These are phyloP conservation scores for Ilex paraguariensis DNA, from an alignment of 305 asterid genomes.

Conservation along the genomic window DNA sequence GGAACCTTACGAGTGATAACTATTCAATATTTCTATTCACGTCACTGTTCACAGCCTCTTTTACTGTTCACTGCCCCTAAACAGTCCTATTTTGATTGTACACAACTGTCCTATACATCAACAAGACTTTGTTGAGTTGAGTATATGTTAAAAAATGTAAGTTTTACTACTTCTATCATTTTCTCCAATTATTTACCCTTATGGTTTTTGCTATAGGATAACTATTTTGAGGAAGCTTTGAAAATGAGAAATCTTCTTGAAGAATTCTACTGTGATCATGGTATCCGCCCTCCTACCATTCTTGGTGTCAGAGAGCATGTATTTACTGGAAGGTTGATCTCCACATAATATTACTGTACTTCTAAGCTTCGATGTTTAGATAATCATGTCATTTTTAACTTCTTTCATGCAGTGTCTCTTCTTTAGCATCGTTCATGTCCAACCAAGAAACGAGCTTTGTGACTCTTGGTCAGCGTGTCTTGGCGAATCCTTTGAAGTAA, in stretches of 20 bases:
- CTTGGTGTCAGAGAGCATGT: slow-evolving; percentile 99
- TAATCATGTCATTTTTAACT: slow-evolving; percentile 20
- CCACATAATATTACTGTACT: slow-evolving; percentile 9
- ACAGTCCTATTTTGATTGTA: no score
- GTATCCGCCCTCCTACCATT: slow-evolving; percentile 79
- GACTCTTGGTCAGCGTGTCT: slow-evolving; percentile 97
- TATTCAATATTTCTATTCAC: no score
- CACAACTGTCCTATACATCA: no score
- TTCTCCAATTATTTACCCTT: slow-evolving; percentile 8
- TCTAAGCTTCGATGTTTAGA: slow-evolving; percentile 4
- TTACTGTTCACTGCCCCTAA: no score
- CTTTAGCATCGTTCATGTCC: slow-evolving; percentile 95
- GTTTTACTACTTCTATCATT: background rate
- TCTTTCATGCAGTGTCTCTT: slow-evolving; percentile 76
- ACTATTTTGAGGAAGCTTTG: slow-evolving; percentile 96
- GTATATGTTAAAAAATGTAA: no score
- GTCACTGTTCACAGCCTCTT: no score
- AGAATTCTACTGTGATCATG: slow-evolving; percentile 76
- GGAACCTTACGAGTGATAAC: no score
- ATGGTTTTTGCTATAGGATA: slow-evolving; percentile 48
- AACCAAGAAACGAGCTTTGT: slow-evolving; percentile 97
- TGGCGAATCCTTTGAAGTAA: slow-evolving; percentile 90
- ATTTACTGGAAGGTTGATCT: slow-evolving; percentile 86
- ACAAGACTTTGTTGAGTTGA: no score
- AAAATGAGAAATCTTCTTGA: slow-evolving; percentile 98